A percentile compares a stretch with the other conserved stretches of the same genome.
These are phyloP conservation scores for Maudiozyma serrabonitensis DNA, from an alignment of 805 yeast species.

Conservation along the genomic window DNA sequence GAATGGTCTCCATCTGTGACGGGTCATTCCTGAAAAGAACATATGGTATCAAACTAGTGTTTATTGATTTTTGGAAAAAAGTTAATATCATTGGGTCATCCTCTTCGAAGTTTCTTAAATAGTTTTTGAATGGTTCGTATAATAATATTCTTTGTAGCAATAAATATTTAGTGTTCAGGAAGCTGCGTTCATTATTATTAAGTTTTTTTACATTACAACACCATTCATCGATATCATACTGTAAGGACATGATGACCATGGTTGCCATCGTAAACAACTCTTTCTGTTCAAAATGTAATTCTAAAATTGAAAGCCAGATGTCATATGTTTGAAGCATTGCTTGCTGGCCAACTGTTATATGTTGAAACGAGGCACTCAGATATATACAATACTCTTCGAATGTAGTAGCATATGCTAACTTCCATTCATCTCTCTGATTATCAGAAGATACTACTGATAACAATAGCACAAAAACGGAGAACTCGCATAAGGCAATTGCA, in stretches of 20 bases:
- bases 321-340: slow-evolving; percentile 51
- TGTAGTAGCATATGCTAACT: slow-evolving; percentile 19
- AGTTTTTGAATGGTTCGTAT: slow-evolving; percentile 24
- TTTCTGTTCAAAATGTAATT: slow-evolving; percentile 8
- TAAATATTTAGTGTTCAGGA: slow-evolving; percentile 51
- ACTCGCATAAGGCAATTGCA: slow-evolving; percentile 31
- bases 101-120: slow-evolving; percentile 9
- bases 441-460: slow-evolving; percentile 28
- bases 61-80: slow-evolving; percentile 39
- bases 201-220: slow-evolving; percentile 5
- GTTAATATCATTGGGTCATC: slow-evolving; percentile 13
- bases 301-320: slow-evolving; percentile 39
- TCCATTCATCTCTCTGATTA: slow-evolving; percentile 17
- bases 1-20: slow-evolving; percentile 40
- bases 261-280: slow-evolving; percentile 12
- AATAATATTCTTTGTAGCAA: slow-evolving; percentile 47
- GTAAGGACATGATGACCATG: slow-evolving; percentile 15
- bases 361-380: slow-evolving; percentile 37
- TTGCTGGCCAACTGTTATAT: slow-evolving; percentile 53
- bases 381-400: slow-evolving; percentile 34
- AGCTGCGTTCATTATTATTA: slow-evolving; percentile 33
- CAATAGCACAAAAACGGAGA: slow-evolving; percentile 42
- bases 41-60: slow-evolving; percentile 52
- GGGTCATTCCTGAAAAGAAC: slow-evolving; percentile 37
- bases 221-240: slow-evolving; percentile 12